A percentile compares a stretch with the other conserved stretches of the same genome.
Evolutionary conservation across 352 stramenopile species (phyloP).

Genomic region (Phytophthora citricola): DNA sequence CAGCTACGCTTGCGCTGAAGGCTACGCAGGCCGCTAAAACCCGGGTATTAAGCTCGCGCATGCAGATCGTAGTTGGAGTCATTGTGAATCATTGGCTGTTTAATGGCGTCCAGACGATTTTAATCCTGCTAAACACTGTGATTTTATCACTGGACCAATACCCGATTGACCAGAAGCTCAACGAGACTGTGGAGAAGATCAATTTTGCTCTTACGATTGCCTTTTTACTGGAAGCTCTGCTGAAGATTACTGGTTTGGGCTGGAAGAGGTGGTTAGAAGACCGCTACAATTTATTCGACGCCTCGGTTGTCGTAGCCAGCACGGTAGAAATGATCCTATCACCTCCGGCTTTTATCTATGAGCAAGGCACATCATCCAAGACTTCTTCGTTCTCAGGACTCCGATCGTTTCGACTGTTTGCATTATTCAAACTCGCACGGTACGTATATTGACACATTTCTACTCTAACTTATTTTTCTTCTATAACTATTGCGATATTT

Average conservation of each 20-base stretch:
- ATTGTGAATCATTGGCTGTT: constrained; percentile 69
- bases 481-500: neutral
- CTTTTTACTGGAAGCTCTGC: constrained; percentile 56
- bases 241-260: constrained; percentile 85
- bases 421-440: constrained; percentile 92
- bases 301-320: constrained; percentile 54
- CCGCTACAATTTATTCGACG: constrained; percentile 87
- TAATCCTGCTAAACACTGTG: constrained; percentile 89
- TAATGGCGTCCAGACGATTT: constrained; percentile 47
- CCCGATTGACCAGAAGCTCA: constrained; percentile 49
- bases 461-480: neutral
- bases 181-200: constrained; percentile 56
- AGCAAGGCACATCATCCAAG: constrained; percentile 26
- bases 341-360: constrained; percentile 44
- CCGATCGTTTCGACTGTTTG: constrained; percentile 87
- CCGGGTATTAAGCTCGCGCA: constrained; percentile 11
- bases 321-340: constrained; percentile 53
- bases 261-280: constrained; percentile 54
- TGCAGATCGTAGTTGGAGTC: constrained; percentile 19
- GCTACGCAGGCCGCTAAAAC: constrained; percentile 1
- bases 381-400: constrained; percentile 74
- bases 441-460: constrained; percentile 6
- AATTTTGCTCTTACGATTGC: constrained; percentile 67
- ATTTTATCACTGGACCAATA: constrained; percentile 87
- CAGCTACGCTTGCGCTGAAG: constrained; percentile 19